Evolutionary conservation across 768 basidiomycete genomes (phyloP), one percentile per base, ranked within the genome.

Genomic region (Suillus luteus): DNA sequence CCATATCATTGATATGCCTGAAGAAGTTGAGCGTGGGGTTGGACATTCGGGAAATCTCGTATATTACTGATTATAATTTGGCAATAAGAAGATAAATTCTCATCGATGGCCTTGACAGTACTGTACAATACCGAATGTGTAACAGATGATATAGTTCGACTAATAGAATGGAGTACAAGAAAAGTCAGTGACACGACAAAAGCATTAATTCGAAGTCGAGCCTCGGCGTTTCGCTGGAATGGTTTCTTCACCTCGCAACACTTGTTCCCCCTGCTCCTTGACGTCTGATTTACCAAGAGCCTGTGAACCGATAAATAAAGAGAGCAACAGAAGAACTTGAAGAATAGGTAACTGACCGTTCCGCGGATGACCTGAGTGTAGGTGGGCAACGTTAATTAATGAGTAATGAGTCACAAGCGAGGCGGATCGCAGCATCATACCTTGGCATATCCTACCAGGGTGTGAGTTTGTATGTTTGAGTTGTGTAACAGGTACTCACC

Each of bases 191-290:
- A 58, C 17, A 19, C 22, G 17, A 41, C 40, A 0, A 41, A 40
- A 1, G 1, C 3, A 60, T 37, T n/a, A 37, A n/a, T 58, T 41
- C 27, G 67, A 69, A 37, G 64, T 60, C 6, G 75, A 76, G 24
- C 64, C 66, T 61, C 68, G 64, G 43, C 72, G 69, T 51, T 52
- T 65, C 6, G 14, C 14, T 5, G 77, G 77, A 54, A 79, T 73
- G 3, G 78, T 69, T 6, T 76, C 78, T 64, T 81, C 75, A 22
- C 87, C 87, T 31, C 81, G 78, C 35, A 87, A 77, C 31, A 88
- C 85, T 59, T 79, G 74, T 65, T 82, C 73, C 0, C 85, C 86
- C 49, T 86, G 80, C 59, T 85, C 80, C 68, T 86, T 86, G 62
- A 83, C 69, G 10, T 75, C 75, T 19, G 81, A 63, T 73, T 82